Evolutionary conservation across 176 grass and related monocot species (phyloP).

Genomic region (Oryza australiensis): DNA sequence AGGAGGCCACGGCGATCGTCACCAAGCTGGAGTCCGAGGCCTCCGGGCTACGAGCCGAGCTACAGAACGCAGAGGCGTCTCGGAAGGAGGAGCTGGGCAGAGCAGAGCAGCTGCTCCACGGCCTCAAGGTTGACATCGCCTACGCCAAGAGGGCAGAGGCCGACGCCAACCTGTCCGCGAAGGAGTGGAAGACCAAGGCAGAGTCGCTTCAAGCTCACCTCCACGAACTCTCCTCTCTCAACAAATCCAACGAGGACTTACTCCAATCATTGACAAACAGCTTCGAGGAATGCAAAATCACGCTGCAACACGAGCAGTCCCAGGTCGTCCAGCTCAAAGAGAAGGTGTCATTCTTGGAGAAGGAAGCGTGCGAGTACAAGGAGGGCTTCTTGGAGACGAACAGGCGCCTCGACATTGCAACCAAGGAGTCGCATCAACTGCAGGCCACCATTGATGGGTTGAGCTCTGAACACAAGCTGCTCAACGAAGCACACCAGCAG

Average conservation of each 20-base stretch:
- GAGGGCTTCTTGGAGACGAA: slow-evolving; percentile 38
- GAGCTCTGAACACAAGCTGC: slow-evolving; percentile 42
- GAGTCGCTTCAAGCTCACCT: slow-evolving; percentile 42
- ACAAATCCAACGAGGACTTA: slow-evolving; percentile 48
- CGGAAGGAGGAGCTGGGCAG: slow-evolving; percentile 43
- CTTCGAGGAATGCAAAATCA: slow-evolving; percentile 48
- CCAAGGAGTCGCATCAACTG: slow-evolving; percentile 26
- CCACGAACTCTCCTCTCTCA: slow-evolving; percentile 25
- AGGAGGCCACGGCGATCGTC: slow-evolving; percentile 43
- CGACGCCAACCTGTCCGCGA: slow-evolving; percentile 44
- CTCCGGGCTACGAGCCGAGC: slow-evolving; percentile 28
- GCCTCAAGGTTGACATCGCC: slow-evolving; percentile 59
- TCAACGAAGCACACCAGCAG: slow-evolving; percentile 37
- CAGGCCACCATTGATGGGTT: slow-evolving; percentile 33
- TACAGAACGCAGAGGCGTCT: slow-evolving; percentile 43
- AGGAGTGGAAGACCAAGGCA: slow-evolving; percentile 56
- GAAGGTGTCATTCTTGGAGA: slow-evolving; percentile 40
- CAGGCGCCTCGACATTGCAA: slow-evolving; percentile 34
- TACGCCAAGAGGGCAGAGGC: slow-evolving; percentile 60
- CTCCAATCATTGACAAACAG: slow-evolving; percentile 35
- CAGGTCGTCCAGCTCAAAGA: slow-evolving; percentile 43
- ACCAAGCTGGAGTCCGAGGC: slow-evolving; percentile 34
- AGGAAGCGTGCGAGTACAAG: slow-evolving; percentile 46
- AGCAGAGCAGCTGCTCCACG: slow-evolving; percentile 38
- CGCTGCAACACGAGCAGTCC: slow-evolving; percentile 44